phyloP scores from a whole-genome alignment of 495 filamentous ascomycete genomes.

The Tuber aestivum region DNA sequence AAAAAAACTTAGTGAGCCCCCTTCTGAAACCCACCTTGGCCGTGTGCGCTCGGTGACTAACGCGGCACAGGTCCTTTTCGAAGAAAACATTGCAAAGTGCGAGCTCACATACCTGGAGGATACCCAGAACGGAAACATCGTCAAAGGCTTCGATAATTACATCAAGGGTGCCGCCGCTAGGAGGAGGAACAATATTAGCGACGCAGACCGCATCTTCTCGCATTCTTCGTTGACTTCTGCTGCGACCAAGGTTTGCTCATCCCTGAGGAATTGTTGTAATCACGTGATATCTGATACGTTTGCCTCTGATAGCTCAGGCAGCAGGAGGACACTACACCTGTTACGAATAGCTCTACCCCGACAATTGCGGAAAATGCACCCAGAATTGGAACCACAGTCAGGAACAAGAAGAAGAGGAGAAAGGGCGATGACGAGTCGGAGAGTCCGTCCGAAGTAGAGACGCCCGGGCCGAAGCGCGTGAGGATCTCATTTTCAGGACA shows the following conservation, averaged over 20 bases:
- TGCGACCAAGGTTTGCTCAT: slow-evolving; percentile 36
- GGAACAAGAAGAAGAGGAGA: slow-evolving; percentile 42
- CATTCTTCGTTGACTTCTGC: slow-evolving; percentile 57
- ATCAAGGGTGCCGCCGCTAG: slow-evolving; percentile 69
- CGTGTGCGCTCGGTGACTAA: background rate
- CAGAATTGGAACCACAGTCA: slow-evolving; percentile 22
- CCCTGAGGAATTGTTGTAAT: background rate
- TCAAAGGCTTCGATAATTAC: slow-evolving; percentile 94
- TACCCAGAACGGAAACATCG: slow-evolving; percentile 86
- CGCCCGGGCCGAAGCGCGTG: slow-evolving; percentile 42
- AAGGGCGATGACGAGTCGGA: slow-evolving; percentile 42
- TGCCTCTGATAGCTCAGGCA: slow-evolving; percentile 29
- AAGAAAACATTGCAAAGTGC: slow-evolving; percentile 77
- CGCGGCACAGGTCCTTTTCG: slow-evolving; percentile 52
- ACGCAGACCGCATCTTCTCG: slow-evolving; percentile 55
- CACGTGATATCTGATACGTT: slow-evolving; percentile 19
- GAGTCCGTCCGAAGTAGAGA: slow-evolving; percentile 43
- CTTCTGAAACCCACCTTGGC: background rate
- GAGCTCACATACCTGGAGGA: slow-evolving; percentile 88
- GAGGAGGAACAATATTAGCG: slow-evolving; percentile 50
- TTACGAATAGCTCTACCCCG: slow-evolving; percentile 38
- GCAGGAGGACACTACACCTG: slow-evolving; percentile 36
- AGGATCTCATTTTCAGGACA: slow-evolving; percentile 43
- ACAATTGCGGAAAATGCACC: slow-evolving; percentile 37
- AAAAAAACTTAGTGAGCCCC: slow-evolving; percentile 57